A percentile compares a stretch with the other conserved stretches of the same genome.
Evolutionary conservation across 1,284 basidiomycete genomes (phyloP).

Genomic region (Naganishia sp.): DNA sequence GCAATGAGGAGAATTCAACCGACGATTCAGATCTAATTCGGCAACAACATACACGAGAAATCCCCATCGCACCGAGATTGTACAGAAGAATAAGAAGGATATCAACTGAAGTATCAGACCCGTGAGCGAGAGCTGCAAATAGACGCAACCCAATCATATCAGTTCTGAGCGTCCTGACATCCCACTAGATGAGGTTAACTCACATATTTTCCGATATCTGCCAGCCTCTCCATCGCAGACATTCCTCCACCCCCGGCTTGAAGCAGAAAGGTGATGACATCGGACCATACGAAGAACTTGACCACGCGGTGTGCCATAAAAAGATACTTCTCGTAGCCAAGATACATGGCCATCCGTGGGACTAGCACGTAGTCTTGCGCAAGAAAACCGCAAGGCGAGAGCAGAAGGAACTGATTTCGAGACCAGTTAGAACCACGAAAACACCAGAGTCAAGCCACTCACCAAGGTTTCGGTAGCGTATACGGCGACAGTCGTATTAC

Average conservation of each 20-base stretch:
- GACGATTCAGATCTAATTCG: neutral
- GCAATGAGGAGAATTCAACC: neutral
- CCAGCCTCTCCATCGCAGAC: constrained; percentile 41
- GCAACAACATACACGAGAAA: constrained; percentile 55
- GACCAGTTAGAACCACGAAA: neutral
- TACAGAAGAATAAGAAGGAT: constrained; percentile 65
- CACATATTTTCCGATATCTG: constrained; percentile 46
- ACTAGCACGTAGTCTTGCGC: constrained; percentile 70
- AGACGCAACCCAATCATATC: constrained; percentile 61
- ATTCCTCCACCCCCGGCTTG: constrained; percentile 58
- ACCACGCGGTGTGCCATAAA: constrained; percentile 40
- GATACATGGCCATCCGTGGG: constrained; percentile 62
- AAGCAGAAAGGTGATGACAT: constrained; percentile 67
- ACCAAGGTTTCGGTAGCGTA: constrained; percentile 65
- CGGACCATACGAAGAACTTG: constrained; percentile 52
- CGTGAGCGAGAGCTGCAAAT: constrained; percentile 61
- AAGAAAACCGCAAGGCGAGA: constrained; percentile 71
- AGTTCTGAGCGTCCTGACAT: constrained; percentile 33
- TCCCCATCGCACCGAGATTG: constrained; percentile 63
- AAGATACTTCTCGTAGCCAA: constrained; percentile 57
- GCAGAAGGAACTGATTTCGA: constrained; percentile 37
- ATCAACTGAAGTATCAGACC: constrained; percentile 64
- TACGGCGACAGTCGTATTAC: constrained; percentile 46
- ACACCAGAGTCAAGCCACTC: constrained; percentile 33
- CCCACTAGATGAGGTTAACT: constrained; percentile 54